Percentiles rank a stretch among this genome's conserved stretches.
Conservation (phyloP, 1,284 basidiomycete species). For the Irpex sp. region DNA sequence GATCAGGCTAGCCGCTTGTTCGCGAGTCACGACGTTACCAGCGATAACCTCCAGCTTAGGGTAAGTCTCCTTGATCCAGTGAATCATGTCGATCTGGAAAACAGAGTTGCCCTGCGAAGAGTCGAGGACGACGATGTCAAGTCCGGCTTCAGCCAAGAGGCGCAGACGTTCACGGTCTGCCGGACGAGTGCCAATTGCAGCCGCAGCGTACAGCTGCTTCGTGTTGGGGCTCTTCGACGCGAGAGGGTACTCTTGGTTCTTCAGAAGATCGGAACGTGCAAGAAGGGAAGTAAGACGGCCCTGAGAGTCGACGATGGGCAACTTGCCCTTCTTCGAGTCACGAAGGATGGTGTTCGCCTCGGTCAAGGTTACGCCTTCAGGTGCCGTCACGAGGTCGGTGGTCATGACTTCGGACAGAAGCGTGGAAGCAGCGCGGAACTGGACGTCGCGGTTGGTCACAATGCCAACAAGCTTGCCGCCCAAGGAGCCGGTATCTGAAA, state of each 20-base stretch:
- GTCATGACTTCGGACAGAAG: slow-evolving; percentile 92
- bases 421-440: slow-evolving; percentile 78
- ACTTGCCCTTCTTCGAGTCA: slow-evolving; percentile 97
- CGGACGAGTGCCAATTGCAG: slow-evolving; percentile 94
- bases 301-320: slow-evolving; percentile 81
- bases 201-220: slow-evolving; percentile 97
- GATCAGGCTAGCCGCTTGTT: slow-evolving; percentile 94
- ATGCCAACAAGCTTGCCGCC: slow-evolving; percentile 95
- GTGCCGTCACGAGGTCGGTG: slow-evolving; percentile 77
- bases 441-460: slow-evolving; percentile 94
- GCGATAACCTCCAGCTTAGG: slow-evolving; percentile 91
- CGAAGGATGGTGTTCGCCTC: slow-evolving; percentile 96
- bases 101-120: slow-evolving; percentile 96
- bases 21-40: slow-evolving; percentile 97
- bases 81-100: slow-evolving; percentile 94
- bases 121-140: slow-evolving; percentile 95
- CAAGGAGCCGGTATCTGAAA: slow-evolving; percentile 77
- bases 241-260: slow-evolving; percentile 97
- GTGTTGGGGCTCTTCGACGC: slow-evolving; percentile 89
- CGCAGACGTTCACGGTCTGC: slow-evolving; percentile 84
- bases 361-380: slow-evolving; percentile 82
- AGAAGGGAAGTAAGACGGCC: slow-evolving; percentile 85
- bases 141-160: slow-evolving; percentile 88
- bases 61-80: slow-evolving; percentile 88
- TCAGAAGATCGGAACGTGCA: slow-evolving; percentile 94